Base-by-base conservation (phyloP, 495 filamentous ascomycete genomes). In the Elaphomyces granulatus region DNA sequence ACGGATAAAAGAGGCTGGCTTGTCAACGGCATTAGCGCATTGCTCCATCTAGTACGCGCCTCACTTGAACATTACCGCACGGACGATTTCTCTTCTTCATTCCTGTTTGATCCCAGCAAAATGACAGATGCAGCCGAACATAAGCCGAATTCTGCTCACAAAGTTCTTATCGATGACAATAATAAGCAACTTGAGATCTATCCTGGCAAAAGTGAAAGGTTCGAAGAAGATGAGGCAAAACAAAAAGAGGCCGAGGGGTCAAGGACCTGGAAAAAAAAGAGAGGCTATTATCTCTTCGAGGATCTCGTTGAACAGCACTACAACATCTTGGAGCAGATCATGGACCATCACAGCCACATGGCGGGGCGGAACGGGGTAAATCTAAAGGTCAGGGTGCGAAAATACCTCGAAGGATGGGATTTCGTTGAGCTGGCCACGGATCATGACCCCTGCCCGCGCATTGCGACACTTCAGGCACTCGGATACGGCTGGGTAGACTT, bases 401-500 rank as follows among this genome's bases (percentile, higher is more conserved):
- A 38, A n/a, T 34, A 56, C 16, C 43, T 60, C 1, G 54, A 60
- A 42, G 55, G 56, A 6, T 60, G 47, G 45, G 53, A 58, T 23
- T 61, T 59, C 38, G 45, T 40, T 14, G 56, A 62, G 21, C 18
- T 61, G 4, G 54, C 48, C 1, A 43, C 34, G 0, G 37, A 44
- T 20, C 12, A 34, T 7, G 48, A 55, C 36, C 56, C 52, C 12
- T 36, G 30, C 20, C 53, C 56, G 2, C 47, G 53, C 2, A 44
- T 50, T 3, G 42, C 51, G 1, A 54, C 37, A 0, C 38, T 68
- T 1, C 18, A 40, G n/a, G 10, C 47, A 2, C 42, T 37, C 15
- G 56, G 54, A 8, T 39, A 37, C 15, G 52, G 54, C 0, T 66
- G 63, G 63, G 48, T 60, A 20, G 55, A 60, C 34, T 54, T 61